A percentile compares a stretch with the other conserved stretches of the same genome.
Conservation (phyloP, 75 land plant genomes). For the Sequoiadendron giganteum region DNA sequence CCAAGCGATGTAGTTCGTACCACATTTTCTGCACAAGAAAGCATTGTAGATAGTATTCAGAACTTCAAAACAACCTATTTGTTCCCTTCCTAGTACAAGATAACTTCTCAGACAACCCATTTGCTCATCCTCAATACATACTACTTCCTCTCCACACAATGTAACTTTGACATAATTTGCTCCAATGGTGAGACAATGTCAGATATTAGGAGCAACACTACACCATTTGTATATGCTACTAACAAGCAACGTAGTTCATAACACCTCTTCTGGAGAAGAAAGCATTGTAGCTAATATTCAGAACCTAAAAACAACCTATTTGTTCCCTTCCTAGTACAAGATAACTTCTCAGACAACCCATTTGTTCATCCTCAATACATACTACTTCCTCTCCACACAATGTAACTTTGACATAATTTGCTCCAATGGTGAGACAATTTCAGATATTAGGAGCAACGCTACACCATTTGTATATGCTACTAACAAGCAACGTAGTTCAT, state of each 20-base stretch:
- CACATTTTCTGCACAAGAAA: not conserved
- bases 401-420: not conserved
- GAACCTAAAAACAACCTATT: too few relatives aligned
- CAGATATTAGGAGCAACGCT: not conserved
- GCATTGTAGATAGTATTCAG: not conserved
- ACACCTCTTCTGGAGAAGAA: not conserved
- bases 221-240: not conserved
- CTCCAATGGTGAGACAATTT: not conserved
- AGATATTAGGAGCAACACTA: not conserved
- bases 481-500: not conserved
- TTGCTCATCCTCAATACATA: too few relatives aligned
- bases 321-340: too few relatives aligned
- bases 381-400: not conserved
- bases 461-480: not conserved
- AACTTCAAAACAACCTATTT: too few relatives aligned
- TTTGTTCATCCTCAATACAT: too few relatives aligned
- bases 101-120: too few relatives aligned
- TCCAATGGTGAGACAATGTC: not conserved
- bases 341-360: too few relatives aligned
- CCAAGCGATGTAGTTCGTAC: not conserved
- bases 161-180: not conserved
- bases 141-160: not conserved
- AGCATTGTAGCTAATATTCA: not conserved
- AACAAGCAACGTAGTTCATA: not conserved
- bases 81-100: too few relatives aligned